Evolutionary conservation across 169 alveolate species (phyloP), one percentile per base, ranked within the genome.

Genomic region (Besnoitia besnoiti): DNA sequence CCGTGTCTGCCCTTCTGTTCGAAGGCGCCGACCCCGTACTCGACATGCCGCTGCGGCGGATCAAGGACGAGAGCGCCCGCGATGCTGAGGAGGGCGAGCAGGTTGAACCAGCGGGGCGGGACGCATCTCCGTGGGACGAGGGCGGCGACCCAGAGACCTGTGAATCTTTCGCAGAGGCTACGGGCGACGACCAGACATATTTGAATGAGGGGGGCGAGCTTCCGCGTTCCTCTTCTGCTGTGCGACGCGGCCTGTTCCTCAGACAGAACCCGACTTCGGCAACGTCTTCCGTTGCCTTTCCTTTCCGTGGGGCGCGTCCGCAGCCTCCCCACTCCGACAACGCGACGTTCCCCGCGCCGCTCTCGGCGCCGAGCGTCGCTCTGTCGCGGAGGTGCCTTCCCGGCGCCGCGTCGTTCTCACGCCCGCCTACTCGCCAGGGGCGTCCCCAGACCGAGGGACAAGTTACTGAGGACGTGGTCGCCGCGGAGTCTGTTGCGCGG

Each of bases 11-110:
- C 24, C 82, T 73, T 7, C 82, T 73, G 44, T 73, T 73, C 44
- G 82, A 73, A 30, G 82, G 82, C 46, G 82, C 82, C 30, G 82
- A 73, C n/a, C 82, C 82, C 14, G 82, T 37, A 16, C n/a, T 73
- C 39, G 82, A 73, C 82, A 73, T 73, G 82, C 82, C 82, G 12
- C 24, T 55, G 67, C 67, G 67, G 4, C 30, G 67, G 33, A n/a
- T 19, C 67, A 55, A 21, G 33, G 67, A 55, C 33, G 67, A 5
- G 5, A 55, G 67, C 67, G 12, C 33, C 67, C 33, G 7, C 30
- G 67, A 5, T 5, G 12, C 67, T n/a, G 27, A n/a, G n/a, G n/a
- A n/a, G n/a, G n/a, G n/a, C n/a, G n/a, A n/a, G n/a, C n/a, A n/a
- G n/a, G n/a, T n/a, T n/a, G n/a, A n/a, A n/a, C n/a, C n/a, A n/a